Base-by-base conservation (phyloP, 176 grass and related monocot species). In the Carex parvula region DNA sequence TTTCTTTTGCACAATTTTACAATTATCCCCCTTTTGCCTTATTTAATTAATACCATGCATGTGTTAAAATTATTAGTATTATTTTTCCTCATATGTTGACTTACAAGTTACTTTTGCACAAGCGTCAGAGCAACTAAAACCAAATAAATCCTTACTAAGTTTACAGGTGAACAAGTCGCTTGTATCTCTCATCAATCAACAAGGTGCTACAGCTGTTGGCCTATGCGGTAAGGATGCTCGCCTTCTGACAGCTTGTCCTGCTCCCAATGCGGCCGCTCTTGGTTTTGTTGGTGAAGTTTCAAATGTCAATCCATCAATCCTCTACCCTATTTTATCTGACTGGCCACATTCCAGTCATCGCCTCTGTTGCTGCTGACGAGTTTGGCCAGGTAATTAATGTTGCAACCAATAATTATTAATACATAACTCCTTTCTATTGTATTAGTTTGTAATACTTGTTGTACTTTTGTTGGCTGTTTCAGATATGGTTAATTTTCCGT, bases 261-360 rank as follows among this genome's bases (percentile, higher is more conserved):
- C 89, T 71, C 57, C 82, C 4, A 90, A 94, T 46, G 91, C 88
- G 1, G 91, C 74, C 1, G 80, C 84, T 2, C 89, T 94, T 20
- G 92, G 95, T 5, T 98, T 91, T 79, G 89, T 98, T 6, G 90
- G 95, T 56, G 92, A 94, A 44, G 89, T 98, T 3, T 14, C 90
- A 7, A 86, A 65, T 9, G 90, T 97, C 15, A 86, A 98, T 69
- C 92, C 92, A 57, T 17, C 89, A 3, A 86, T 98, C 24, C 89
- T 90, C 20, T 86, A 22, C 35, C 90, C 95, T 0, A 89, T 98
- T 73, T 85, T 94, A 21, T 56, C 24, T n/a, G 68, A 70, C 4
- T n/a, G 88, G 89, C n/a, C 88, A 93, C 83, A 98, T 98, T 81
- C 95, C 92, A 5, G 92, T 98, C 8, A 95, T 98, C 22, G 91